Evolutionary conservation across 1,284 basidiomycete species (phyloP), one percentile per base, ranked within the genome.

Genomic region (Serendipita sp.): DNA sequence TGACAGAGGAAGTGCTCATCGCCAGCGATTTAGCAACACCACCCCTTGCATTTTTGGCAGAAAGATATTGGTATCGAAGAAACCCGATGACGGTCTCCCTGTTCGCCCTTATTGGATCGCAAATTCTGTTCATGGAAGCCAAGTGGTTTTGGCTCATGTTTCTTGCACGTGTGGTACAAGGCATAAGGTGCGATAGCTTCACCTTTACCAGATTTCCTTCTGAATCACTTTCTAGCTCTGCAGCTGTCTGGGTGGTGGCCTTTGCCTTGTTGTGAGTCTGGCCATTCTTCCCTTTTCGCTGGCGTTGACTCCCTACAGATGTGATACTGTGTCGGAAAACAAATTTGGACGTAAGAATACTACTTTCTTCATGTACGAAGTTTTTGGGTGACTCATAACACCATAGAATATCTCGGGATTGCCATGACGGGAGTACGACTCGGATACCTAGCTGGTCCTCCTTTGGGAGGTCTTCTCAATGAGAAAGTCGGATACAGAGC

Each of bases 101-200:
- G 13, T 10, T 82, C 2, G 68, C 80, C 13, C 76, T 88, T 12
- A 73, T 83, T 6, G 82, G 76, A 2, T 79, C 83, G 13, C 80
- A 83, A 69, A 72, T 90, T 26, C 76, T 91, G 74, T 78, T 92
- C 60, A 91, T 91, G 87, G 81, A 88, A 65, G 84, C 86, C 0
- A 82, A 79, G 1, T 78, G 75, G 22, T 91, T 82, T 68, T 76
- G 82, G 72, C 73, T 87, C 13, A 88, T 91, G 86, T 81, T 80
- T 10, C 47, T 90, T 34, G 84, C 87, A 15, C 82, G 89, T 26
- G 72, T 84, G 15, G 63, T 88, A 3, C 88, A 91, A 72, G 88
- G 89, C 1, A 73, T 86, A 15, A 58, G 53, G 53, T 58, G 8
- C 53, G 34, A 12, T 32, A 22, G 47, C 17, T 17, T 44, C 22